These are phyloP conservation scores for Lepraria neglecta DNA, from an alignment of 495 filamentous ascomycete species.

Conservation along the genomic window DNA sequence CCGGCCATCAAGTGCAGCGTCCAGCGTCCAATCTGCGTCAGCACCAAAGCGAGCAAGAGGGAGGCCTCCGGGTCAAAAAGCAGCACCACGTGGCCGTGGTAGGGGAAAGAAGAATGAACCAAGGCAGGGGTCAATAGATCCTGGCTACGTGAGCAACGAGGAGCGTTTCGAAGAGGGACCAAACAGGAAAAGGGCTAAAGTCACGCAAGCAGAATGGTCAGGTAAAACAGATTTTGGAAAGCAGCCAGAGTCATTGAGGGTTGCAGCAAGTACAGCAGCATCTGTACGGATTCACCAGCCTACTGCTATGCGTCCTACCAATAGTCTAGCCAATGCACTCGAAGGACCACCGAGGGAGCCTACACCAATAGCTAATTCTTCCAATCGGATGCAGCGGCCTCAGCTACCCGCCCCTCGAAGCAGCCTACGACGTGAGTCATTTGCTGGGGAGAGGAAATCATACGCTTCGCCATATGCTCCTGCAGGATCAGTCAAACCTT, in stretches of 20 bases:
- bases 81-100: constrained; percentile 8
- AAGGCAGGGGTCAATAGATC: constrained; percentile 32
- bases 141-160: constrained; percentile 65
- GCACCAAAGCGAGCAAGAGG: constrained; percentile 27
- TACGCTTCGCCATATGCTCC: constrained; percentile 46
- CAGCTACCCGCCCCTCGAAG: constrained; percentile 24
- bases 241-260: constrained; percentile 71
- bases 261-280: constrained; percentile 78
- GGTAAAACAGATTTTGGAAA: constrained; percentile 62
- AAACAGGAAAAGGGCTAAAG: constrained; percentile 65
- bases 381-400: constrained; percentile 28
- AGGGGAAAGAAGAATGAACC: constrained; percentile 30
- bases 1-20: constrained; percentile 38
- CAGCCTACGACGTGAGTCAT: constrained; percentile 44
- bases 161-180: constrained; percentile 57
- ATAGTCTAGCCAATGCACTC: constrained; percentile 44
- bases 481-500: constrained; percentile 36
- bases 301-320: constrained; percentile 52
- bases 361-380: constrained; percentile 61
- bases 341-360: constrained; percentile 76
- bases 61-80: constrained; percentile 23
- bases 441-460: constrained; percentile 31
- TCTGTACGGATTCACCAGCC: constrained; percentile 83
- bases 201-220: constrained; percentile 61
- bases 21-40: constrained; percentile 32